phyloP scores from a whole-genome alignment of 148 eudicot genomes.

The Fagopyrum esculentum region DNA sequence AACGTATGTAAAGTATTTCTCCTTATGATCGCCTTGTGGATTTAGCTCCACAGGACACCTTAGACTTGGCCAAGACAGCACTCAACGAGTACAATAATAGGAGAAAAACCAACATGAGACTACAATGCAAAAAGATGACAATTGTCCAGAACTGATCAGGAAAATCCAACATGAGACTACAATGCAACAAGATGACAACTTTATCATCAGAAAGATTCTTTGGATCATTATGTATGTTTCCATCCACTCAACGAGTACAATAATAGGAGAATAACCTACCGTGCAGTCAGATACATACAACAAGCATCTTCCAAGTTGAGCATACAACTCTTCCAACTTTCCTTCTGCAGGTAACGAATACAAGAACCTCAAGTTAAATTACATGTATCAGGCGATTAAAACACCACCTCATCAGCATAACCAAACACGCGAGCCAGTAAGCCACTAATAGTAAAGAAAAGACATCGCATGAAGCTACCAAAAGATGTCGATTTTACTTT shows the following conservation, averaged over 20 bases:
- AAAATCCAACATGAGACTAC: neutral
- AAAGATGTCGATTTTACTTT: neutral
- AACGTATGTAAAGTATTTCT: too few relatives aligned
- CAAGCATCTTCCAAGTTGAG: constrained; percentile 52
- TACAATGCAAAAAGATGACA: neutral
- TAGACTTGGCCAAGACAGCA: too few relatives aligned
- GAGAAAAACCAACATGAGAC: too few relatives aligned
- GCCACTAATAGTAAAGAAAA: too few relatives aligned
- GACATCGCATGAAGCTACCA: too few relatives aligned
- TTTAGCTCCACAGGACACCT: too few relatives aligned
- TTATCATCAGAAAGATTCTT: neutral
- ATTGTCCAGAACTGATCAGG: neutral
- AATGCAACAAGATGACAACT: neutral
- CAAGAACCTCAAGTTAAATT: neutral
- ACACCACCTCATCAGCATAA: too few relatives aligned
- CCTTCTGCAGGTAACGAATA: constrained; percentile 31
- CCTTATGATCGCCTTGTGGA: too few relatives aligned
- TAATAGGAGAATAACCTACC: constrained; percentile 27
- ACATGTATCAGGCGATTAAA: neutral
- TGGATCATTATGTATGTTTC: neutral
- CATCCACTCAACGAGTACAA: neutral
- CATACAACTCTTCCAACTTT: constrained; percentile 36
- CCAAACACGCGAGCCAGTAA: too few relatives aligned
- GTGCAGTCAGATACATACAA: constrained; percentile 27
- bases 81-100: too few relatives aligned